phyloP scores from a whole-genome alignment of 768 basidiomycete genomes.

The Lactarius deliciosus region DNA sequence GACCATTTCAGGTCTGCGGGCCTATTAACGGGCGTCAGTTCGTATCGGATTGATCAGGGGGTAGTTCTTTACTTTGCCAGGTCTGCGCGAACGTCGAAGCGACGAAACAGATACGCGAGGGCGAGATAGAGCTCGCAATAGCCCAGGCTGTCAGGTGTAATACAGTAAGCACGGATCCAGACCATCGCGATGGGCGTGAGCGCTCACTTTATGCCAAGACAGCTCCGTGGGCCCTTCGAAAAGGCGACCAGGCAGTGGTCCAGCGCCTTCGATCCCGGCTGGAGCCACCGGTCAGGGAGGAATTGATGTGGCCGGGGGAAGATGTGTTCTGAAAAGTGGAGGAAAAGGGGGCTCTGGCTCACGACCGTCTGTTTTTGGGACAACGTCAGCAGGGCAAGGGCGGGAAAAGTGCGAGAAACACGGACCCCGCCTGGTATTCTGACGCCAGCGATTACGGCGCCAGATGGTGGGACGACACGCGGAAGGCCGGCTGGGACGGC shows the following conservation, averaged over 20 bases:
- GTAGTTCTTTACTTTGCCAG: background rate
- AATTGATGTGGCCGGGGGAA: constrained; percentile 27
- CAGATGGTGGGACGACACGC: constrained; percentile 18
- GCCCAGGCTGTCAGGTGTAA: constrained; percentile 20
- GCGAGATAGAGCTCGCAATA: constrained; percentile 30
- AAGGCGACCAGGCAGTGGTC: constrained; percentile 27
- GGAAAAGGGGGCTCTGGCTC: constrained; percentile 24
- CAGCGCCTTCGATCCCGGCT: constrained; percentile 11
- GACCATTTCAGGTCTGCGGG: constrained; percentile 19
- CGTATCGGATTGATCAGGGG: too few relatives aligned
- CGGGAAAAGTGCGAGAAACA: background rate
- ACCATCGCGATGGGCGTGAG: too few relatives aligned
- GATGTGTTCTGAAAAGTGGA: constrained; percentile 20
- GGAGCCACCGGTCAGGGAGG: constrained; percentile 30
- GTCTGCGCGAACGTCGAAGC: constrained; percentile 29
- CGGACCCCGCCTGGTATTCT: constrained; percentile 22
- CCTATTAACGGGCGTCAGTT: constrained; percentile 4
- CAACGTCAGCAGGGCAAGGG: background rate
- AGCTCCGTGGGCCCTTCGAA: constrained; percentile 30
- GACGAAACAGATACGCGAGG: constrained; percentile 31
- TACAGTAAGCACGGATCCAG: background rate
- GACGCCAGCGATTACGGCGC: constrained; percentile 17
- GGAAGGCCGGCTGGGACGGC: constrained; percentile 17
- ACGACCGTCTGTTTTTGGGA: constrained; percentile 10
- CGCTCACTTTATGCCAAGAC: constrained; percentile 30